Percentiles rank a stretch among this genome's conserved stretches.
These are phyloP conservation scores for Amniculicola lignicola DNA, from an alignment of 495 filamentous ascomycete species.

Conservation along the genomic window DNA sequence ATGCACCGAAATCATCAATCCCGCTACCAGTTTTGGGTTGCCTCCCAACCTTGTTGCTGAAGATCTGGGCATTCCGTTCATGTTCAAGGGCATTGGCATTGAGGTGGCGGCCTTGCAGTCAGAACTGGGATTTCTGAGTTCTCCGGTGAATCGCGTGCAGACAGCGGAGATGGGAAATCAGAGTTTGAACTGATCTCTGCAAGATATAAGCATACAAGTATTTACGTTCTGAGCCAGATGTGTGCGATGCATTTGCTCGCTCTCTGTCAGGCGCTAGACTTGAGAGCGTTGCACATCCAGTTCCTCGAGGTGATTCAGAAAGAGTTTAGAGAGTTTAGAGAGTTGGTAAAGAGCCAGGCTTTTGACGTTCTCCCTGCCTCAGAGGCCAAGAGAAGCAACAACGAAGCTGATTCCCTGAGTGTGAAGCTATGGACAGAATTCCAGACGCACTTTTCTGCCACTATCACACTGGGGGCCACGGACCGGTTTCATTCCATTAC, in stretches of 20 bases:
- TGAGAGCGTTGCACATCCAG: constrained; percentile 38
- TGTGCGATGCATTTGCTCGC: constrained; percentile 51
- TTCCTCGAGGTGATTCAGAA: constrained; percentile 4
- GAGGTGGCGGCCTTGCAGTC: constrained; percentile 18
- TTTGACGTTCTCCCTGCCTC: no score
- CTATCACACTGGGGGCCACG: no score
- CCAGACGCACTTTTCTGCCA: no score
- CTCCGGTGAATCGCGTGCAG: constrained; percentile 29
- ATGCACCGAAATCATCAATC: constrained; percentile 32
- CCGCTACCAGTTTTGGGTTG: constrained; percentile 23
- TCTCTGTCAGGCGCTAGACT: constrained; percentile 48
- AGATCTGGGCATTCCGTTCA: constrained; percentile 23
- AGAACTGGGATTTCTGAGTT: constrained; percentile 34
- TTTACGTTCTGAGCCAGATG: constrained; percentile 55
- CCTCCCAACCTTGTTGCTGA: constrained; percentile 28
- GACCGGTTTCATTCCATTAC: no score
- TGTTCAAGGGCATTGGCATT: constrained; percentile 30
- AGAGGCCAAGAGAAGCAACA: no score
- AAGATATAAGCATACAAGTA: constrained; percentile 54
- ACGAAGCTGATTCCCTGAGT: no score
- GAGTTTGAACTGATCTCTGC: constrained; percentile 36
- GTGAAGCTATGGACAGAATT: no score
- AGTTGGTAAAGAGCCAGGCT: no score
- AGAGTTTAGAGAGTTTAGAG: no score
- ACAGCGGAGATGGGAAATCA: constrained; percentile 31